phyloP scores from a whole-genome alignment of 768 basidiomycete genomes.

The Mycena indigotica region DNA sequence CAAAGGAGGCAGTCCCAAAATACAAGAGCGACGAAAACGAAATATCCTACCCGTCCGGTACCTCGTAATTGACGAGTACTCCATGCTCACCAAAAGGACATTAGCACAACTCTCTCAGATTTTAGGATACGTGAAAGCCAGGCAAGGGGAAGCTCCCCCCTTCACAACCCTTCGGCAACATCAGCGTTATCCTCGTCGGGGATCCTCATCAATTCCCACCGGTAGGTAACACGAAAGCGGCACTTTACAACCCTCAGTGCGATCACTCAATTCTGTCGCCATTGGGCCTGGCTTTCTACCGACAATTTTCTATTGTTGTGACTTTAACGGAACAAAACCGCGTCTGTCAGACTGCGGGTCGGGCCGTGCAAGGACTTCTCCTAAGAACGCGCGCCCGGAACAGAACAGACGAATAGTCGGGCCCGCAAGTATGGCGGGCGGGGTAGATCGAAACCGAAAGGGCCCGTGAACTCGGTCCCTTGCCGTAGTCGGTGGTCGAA shows the following conservation, averaged over 20 bases:
- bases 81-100: conserved; percentile 37
- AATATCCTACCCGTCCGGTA: conserved; percentile 25
- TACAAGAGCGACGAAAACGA: conserved; percentile 11
- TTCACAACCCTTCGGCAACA: conserved; percentile 34
- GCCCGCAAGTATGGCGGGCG: too few species aligned
- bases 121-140: conserved; percentile 11
- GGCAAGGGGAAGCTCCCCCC: conserved; percentile 5
- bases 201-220: too few species aligned
- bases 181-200: conserved; percentile 45
- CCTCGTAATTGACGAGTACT: conserved; percentile 43
- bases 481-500: too few species aligned
- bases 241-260: conserved; percentile 23
- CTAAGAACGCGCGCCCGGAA: too few species aligned
- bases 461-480: too few species aligned
- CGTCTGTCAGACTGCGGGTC: too few species aligned
- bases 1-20: too few species aligned
- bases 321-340: conserved; percentile 40
- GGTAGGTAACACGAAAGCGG: conserved; percentile 19
- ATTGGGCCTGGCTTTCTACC: conserved; percentile 29
- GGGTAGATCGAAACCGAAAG: too few species aligned
- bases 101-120: conserved; percentile 25
- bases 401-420: too few species aligned
- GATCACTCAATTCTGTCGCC: not conserved
- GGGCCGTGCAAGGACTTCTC: too few species aligned
- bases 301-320: conserved; percentile 36